phyloP scores from a whole-genome alignment of 2,329 filamentous ascomycete species.

The Penicillium sp. region DNA sequence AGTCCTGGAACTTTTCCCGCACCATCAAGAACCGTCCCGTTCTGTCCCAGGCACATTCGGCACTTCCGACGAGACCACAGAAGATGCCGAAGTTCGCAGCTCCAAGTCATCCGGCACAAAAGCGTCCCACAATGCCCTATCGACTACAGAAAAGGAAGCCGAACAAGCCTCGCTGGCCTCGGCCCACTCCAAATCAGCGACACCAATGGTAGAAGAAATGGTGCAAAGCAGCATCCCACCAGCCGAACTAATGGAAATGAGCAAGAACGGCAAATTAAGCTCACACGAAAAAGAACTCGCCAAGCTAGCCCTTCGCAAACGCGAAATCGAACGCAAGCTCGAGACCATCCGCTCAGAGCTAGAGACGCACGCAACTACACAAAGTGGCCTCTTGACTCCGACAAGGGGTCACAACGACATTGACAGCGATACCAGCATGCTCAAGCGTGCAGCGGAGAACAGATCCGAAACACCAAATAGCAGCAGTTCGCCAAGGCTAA shows the following conservation, averaged over 20 bases:
- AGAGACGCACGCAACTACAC: slow-evolving; percentile 24
- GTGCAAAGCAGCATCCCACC: slow-evolving; percentile 21
- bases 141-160: slow-evolving; percentile 1
- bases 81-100: background rate
- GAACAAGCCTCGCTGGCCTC: slow-evolving; percentile 21
- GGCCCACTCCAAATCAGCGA: slow-evolving; percentile 17
- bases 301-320: slow-evolving; percentile 44
- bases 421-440: slow-evolving; percentile 21
- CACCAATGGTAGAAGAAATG: slow-evolving; percentile 19
- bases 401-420: slow-evolving; percentile 12
- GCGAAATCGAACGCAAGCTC: slow-evolving; percentile 39
- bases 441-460: slow-evolving; percentile 20
- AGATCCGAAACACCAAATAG: slow-evolving; percentile 16
- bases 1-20: slow-evolving; percentile 52
- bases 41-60: background rate
- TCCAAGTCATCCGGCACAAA: background rate
- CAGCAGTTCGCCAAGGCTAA: slow-evolving; percentile 10
- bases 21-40: slow-evolving; percentile 13
- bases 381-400: slow-evolving; percentile 7
- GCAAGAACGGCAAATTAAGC: slow-evolving; percentile 32
- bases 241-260: slow-evolving; percentile 26
- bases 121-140: background rate
- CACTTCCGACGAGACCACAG: background rate
- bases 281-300: slow-evolving; percentile 45
- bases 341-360: slow-evolving; percentile 37